Conservation (phyloP, 2,329 filamentous ascomycete species). For the Fusarium keratoplasticum region DNA sequence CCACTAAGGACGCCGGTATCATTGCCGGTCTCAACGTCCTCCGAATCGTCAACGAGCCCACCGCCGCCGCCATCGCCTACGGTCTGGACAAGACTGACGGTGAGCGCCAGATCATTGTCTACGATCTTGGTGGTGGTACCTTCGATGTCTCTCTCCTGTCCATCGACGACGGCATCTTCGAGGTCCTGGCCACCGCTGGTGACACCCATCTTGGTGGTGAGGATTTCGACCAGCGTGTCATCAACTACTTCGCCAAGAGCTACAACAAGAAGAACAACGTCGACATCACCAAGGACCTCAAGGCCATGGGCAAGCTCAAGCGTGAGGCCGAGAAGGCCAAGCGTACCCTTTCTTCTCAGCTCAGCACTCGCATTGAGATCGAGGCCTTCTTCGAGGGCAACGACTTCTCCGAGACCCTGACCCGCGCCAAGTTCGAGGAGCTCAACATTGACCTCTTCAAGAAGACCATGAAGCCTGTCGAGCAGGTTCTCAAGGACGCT, state of each 20-base stretch:
- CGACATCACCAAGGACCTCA: constrained; percentile 92
- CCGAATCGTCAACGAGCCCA: constrained; percentile 96
- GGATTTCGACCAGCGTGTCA: constrained; percentile 98
- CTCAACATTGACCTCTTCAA: constrained; percentile 99
- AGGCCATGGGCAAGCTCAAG: constrained; percentile 99
- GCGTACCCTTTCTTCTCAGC: constrained; percentile 94
- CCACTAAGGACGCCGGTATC: constrained; percentile 92
- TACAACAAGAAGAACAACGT: constrained; percentile 99
- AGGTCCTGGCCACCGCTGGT: constrained; percentile 94
- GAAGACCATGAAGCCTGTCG: constrained; percentile 98
- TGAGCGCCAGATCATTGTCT: constrained; percentile 91
- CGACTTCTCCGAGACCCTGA: constrained; percentile 98
- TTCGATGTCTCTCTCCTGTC: constrained; percentile 95
- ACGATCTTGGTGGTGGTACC: constrained; percentile 94
- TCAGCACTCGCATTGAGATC: constrained; percentile 94
- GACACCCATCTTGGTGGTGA: constrained; percentile 98
- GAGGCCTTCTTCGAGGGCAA: constrained; percentile 97
- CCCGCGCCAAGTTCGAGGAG: constrained; percentile 99
- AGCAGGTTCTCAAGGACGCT: constrained; percentile 98
- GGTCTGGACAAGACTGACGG: constrained; percentile 87
- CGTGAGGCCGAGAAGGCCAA: constrained; percentile 99
- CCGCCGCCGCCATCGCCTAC: constrained; percentile 94
- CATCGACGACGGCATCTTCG: constrained; percentile 92
- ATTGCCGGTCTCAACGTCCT: constrained; percentile 96
- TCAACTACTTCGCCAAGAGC: constrained; percentile 94